Conservation (phyloP, 2,329 filamentous ascomycete genomes). For the Pseudogymnoascus sp. region DNA sequence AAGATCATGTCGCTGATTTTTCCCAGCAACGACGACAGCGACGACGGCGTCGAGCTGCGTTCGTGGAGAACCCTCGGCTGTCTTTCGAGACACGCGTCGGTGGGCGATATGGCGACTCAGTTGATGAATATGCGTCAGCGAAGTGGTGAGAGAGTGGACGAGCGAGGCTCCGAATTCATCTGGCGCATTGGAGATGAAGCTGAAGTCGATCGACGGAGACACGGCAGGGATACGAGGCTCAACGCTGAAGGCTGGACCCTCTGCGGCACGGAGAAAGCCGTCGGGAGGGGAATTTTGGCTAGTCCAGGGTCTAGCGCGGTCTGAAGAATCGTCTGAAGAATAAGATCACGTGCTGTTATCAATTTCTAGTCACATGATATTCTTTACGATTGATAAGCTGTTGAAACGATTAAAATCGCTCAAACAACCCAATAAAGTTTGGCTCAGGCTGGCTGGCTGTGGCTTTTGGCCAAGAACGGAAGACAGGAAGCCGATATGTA, state of each 20-base stretch:
- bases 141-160: neutral
- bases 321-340: neutral
- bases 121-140: neutral
- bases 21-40: neutral
- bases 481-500: neutral
- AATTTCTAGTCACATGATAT: no score
- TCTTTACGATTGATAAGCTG: no score
- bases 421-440: no score
- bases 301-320: neutral
- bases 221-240: conserved; percentile 6
- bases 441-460: no score
- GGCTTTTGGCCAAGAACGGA: neutral
- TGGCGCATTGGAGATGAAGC: neutral
- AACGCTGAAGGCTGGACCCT: neutral
- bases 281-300: neutral
- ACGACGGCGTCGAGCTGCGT: neutral
- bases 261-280: neutral
- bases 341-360: neutral
- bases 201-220: neutral
- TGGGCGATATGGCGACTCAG: neutral
- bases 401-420: no score
- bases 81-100: neutral
- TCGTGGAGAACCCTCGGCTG: neutral
- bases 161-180: neutral
- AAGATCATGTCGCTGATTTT: conserved; percentile 6